Evolutionary conservation across 345 rosid species (phyloP), one percentile per base, ranked within the genome.

Genomic region (Hevea brasiliensis): DNA sequence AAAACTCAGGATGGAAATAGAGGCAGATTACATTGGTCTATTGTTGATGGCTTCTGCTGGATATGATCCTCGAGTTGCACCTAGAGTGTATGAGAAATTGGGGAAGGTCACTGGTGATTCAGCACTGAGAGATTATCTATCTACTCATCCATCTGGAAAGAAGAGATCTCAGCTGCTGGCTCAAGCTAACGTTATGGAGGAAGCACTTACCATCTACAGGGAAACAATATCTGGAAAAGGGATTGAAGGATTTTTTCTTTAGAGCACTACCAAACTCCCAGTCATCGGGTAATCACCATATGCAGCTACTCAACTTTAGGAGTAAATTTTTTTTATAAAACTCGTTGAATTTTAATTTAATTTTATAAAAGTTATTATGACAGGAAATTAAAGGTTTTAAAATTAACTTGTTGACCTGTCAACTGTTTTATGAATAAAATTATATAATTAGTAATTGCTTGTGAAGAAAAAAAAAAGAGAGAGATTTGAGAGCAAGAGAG

Each of bases 71-170:
- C 87, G 93, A 47, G 70, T 89, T 41, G 97, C 97, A 11, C 98
- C 99, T 10, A 75, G 62, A 73, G 96, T 95, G 60, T 89, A 83
- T 24, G 97, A 92, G 78, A 92, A 89, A 86, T 78, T 92, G 55
- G 98, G 94, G 35, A 80, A 87, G 80, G 73, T 91, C 2, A 70
- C 82, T 7, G 94, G 96, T 24, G 85, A 83, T 0, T 84, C 81
- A 2, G 53, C 74, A 2, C 58, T 89, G 2, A 75, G 76, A 72
- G 90, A 95, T 72, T 92, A 95, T 76, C 85, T 95, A 10, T 89
- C 97, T 3, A 92, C 97, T n/a, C 99, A 95, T 81, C 99, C 97
- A 14, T 95, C 99, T 2, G 96, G 97, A 27, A 89, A 82, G 87
- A 89, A 84, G 85, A 87, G 99, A 79, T 86, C 98, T 47, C 75